These are phyloP conservation scores for Ophiostoma ips DNA, from an alignment of 2,329 filamentous ascomycete genomes.

Conservation along the genomic window DNA sequence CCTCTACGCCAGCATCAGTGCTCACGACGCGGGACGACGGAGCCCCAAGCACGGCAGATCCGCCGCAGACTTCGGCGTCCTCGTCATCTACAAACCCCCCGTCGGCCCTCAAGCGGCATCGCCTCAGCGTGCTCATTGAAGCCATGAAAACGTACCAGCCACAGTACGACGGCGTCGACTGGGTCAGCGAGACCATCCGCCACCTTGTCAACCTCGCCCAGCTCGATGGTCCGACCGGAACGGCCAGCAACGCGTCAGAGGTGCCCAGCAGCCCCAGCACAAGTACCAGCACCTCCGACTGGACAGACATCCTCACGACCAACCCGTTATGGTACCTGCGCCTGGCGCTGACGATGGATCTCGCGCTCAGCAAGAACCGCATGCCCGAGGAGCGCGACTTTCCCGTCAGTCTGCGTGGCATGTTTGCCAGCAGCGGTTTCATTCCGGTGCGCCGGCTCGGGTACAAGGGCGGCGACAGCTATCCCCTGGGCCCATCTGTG, in stretches of 20 bases:
- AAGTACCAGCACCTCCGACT: constrained; percentile 5
- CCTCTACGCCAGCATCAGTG: not conserved
- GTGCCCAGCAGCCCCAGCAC: no score
- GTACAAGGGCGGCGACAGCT: not conserved
- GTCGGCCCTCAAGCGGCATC: constrained; percentile 27
- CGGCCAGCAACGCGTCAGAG: not conserved
- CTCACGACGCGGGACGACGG: not conserved
- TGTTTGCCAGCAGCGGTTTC: constrained; percentile 5
- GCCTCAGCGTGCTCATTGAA: constrained; percentile 15
- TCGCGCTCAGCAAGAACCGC: constrained; percentile 14
- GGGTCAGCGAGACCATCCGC: constrained; percentile 13
- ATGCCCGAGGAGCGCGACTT: constrained; percentile 15
- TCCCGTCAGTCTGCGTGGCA: constrained; percentile 9
- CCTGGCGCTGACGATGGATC: constrained; percentile 13
- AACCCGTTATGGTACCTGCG: constrained; percentile 14
- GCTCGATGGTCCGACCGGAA: constrained; percentile 8
- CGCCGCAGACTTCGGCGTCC: no score
- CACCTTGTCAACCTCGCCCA: constrained; percentile 13
- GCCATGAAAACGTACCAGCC: constrained; percentile 15
- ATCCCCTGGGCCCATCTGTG: not conserved
- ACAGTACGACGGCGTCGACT: constrained; percentile 14
- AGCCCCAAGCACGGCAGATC: not conserved
- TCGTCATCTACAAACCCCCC: constrained; percentile 13
- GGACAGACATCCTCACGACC: constrained; percentile 11
- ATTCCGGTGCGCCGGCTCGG: not conserved